Evolutionary conservation across 257 asterid species (phyloP).

Genomic region (Solanum pimpinellifolium): DNA sequence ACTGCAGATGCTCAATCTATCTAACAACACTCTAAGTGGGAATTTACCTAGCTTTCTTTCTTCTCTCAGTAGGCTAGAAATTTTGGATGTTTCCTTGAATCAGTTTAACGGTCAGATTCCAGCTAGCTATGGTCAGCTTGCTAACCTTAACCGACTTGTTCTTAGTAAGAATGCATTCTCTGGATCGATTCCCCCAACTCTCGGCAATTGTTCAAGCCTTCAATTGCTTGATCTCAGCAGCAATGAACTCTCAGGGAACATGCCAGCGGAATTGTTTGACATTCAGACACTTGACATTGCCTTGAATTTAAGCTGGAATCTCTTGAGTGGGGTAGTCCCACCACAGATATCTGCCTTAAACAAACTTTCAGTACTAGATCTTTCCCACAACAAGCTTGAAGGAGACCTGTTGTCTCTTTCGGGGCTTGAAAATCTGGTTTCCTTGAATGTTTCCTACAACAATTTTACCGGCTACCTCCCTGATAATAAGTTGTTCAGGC

Average conservation of each 20-base stretch:
- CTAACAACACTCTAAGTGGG: conserved; percentile 49
- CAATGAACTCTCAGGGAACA: conserved; percentile 38
- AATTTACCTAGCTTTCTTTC: conserved; percentile 42
- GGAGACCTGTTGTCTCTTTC: conserved; percentile 57
- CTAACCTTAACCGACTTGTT: conserved; percentile 41
- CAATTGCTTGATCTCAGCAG: conserved; percentile 65
- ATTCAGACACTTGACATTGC: conserved; percentile 62
- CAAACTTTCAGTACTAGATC: conserved; percentile 53
- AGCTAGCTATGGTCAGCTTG: conserved; percentile 35
- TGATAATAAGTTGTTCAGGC: conserved; percentile 66
- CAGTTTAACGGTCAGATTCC: conserved; percentile 46
- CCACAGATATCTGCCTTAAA: conserved; percentile 40
- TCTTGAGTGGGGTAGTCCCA: conserved; percentile 53
- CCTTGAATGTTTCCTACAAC: conserved; percentile 58
- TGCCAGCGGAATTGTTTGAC: conserved; percentile 45
- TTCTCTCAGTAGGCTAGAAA: conserved; percentile 38
- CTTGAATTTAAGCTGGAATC: conserved; percentile 64
- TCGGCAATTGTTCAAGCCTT: conserved; percentile 49
- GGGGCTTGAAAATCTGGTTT: conserved; percentile 57
- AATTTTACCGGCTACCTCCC: conserved; percentile 72
- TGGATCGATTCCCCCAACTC: conserved; percentile 46
- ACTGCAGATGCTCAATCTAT: conserved; percentile 52
- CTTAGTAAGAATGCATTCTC: conserved; percentile 42
- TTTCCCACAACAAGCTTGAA: conserved; percentile 59
- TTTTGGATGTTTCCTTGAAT: conserved; percentile 52